Conservation (phyloP, 768 basidiomycete genomes). For the Rhodotorula kratochvilovae region DNA sequence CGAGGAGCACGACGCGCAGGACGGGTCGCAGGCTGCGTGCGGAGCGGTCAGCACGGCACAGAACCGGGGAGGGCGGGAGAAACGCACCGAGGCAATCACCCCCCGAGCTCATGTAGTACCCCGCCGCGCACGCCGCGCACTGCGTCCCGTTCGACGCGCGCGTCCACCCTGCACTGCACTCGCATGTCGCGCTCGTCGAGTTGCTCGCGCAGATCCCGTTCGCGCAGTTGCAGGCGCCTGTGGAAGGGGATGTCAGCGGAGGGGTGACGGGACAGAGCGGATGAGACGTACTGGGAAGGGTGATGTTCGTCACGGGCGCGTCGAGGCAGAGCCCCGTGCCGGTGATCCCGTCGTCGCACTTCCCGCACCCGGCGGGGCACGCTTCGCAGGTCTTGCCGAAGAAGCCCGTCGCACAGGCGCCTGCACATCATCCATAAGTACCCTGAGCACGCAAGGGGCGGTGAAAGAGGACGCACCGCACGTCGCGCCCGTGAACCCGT, state of each 20-base stretch:
- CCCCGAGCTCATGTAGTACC: conserved; percentile 66
- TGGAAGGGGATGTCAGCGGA: conserved; percentile 47
- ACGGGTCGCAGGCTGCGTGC: conserved; percentile 62
- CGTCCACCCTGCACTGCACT: conserved; percentile 73
- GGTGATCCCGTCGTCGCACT: conserved; percentile 73
- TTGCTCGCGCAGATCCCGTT: conserved; percentile 65
- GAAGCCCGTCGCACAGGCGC: conserved; percentile 67
- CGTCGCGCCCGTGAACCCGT: conserved; percentile 69
- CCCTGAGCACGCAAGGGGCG: neutral
- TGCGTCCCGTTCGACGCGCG: conserved; percentile 60
- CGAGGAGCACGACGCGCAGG: conserved; percentile 63
- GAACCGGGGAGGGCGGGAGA: neutral
- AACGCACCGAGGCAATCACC: conserved; percentile 69
- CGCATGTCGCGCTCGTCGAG: conserved; percentile 60
- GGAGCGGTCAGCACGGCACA: neutral
- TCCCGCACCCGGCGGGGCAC: conserved; percentile 64
- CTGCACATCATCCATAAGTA: conserved; percentile 42
- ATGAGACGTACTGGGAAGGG: conserved; percentile 25
- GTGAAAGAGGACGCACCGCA: conserved; percentile 50
- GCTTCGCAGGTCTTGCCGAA: conserved; percentile 68
- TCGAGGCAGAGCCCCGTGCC: conserved; percentile 69
- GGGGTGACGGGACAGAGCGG: no score
- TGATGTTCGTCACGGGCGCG: conserved; percentile 52
- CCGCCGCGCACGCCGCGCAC: conserved; percentile 67
- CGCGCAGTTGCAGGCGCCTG: conserved; percentile 68